Conservation (phyloP, 345 rosid genomes). For the Gossypium ekmanianum region DNA sequence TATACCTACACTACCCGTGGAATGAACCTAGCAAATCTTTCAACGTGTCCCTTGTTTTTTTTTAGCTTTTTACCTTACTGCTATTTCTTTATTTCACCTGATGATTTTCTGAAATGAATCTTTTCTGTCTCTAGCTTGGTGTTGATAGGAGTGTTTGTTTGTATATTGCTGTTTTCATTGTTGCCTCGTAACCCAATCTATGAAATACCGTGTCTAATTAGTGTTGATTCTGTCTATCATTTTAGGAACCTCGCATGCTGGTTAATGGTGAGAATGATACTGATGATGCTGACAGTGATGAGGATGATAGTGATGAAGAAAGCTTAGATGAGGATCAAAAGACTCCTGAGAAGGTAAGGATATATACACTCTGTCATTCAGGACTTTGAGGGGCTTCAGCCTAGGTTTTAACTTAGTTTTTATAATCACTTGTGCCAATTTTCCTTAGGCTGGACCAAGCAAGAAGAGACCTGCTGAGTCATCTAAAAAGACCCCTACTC, state of each 20-base stretch:
- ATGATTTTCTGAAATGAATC: background rate
- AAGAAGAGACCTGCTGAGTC: constrained; percentile 71
- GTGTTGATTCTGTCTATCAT: background rate
- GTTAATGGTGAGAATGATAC: constrained; percentile 17
- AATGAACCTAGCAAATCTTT: background rate
- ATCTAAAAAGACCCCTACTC: constrained; percentile 35
- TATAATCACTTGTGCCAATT: background rate
- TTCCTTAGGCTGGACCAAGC: constrained; percentile 28
- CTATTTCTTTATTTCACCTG: background rate
- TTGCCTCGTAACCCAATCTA: background rate
- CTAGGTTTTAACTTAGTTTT: background rate
- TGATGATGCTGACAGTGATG: constrained; percentile 22
- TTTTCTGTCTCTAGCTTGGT: background rate
- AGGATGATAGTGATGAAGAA: constrained; percentile 31
- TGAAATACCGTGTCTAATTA: background rate
- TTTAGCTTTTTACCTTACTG: background rate
- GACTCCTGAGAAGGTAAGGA: constrained; percentile 47
- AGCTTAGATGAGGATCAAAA: constrained; percentile 34
- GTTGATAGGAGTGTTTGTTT: background rate
- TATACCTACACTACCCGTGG: background rate
- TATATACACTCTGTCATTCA: background rate
- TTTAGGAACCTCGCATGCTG: background rate
- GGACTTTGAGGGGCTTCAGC: background rate
- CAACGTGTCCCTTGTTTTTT: background rate
- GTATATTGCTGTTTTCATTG: background rate